These are phyloP conservation scores for Echeveria elegans DNA, from an alignment of 164 flowering plant genomes.

Conservation along the genomic window DNA sequence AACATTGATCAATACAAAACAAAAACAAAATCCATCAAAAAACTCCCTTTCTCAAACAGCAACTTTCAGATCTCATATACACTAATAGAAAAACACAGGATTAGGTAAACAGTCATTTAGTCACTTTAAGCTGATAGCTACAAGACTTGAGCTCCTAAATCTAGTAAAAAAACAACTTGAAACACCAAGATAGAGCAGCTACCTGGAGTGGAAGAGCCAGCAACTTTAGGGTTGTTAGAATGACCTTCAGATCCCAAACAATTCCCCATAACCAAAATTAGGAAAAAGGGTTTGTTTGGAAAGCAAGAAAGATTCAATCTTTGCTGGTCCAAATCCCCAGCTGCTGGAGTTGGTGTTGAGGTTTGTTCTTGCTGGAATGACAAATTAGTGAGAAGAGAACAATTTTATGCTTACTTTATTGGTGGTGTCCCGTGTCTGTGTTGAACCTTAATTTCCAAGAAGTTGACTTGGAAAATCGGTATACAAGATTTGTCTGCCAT, in stretches of 20 bases:
- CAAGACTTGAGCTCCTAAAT: background rate
- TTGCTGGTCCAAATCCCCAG: background rate
- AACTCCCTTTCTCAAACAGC: background rate
- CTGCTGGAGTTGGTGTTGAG: background rate
- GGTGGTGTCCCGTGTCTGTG: background rate
- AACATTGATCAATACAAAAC: background rate
- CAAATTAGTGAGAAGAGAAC: slow-evolving; percentile 8
- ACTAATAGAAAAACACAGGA: background rate
- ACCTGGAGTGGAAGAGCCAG: slow-evolving; percentile 15
- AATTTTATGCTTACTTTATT: slow-evolving; percentile 5
- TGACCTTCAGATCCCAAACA: slow-evolving; percentile 10
- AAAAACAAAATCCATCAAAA: background rate
- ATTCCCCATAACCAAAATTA: slow-evolving; percentile 17
- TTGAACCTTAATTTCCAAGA: background rate
- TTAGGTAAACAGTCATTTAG: background rate
- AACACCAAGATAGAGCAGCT: background rate
- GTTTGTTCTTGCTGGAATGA: background rate
- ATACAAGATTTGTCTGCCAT: background rate
- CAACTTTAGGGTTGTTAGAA: slow-evolving; percentile 4
- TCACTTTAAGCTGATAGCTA: background rate
- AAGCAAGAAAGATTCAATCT: background rate
- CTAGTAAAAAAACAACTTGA: background rate
- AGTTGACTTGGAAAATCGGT: background rate
- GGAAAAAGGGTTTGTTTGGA: slow-evolving; percentile 3
- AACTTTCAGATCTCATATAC: background rate